These are phyloP conservation scores for Penicillium argentinense DNA, from an alignment of 495 filamentous ascomycete genomes.

Conservation along the genomic window DNA sequence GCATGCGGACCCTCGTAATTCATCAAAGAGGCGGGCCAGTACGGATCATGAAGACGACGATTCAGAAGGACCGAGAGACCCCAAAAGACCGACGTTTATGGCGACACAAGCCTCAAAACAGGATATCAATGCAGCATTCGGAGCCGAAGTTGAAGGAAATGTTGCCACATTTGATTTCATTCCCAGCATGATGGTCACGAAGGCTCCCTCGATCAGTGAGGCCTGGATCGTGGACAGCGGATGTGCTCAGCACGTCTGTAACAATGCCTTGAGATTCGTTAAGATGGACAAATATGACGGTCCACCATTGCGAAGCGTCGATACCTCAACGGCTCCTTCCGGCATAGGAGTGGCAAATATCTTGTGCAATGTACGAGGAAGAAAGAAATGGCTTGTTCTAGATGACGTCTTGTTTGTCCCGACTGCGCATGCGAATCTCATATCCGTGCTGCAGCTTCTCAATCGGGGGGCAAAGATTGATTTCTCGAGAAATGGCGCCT, in stretches of 20 bases:
- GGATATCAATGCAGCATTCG: slow-evolving; percentile 13
- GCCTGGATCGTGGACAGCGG: slow-evolving; percentile 16
- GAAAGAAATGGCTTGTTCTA: slow-evolving; percentile 16
- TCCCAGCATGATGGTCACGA: slow-evolving; percentile 10
- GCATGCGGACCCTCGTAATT: slow-evolving; percentile 6
- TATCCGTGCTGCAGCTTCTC: slow-evolving; percentile 14
- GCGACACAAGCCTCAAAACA: slow-evolving; percentile 6
- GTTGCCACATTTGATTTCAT: slow-evolving; percentile 8
- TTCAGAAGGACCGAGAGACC: not conserved
- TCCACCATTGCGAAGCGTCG: slow-evolving; percentile 7
- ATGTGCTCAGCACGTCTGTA: slow-evolving; percentile 14
- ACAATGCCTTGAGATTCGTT: slow-evolving; percentile 11
- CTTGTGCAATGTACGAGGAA: slow-evolving; percentile 12
- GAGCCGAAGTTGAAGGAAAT: slow-evolving; percentile 11
- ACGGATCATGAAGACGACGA: slow-evolving; percentile 17
- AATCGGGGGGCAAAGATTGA: slow-evolving; percentile 13
- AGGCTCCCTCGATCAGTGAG: slow-evolving; percentile 10
- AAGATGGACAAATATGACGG: slow-evolving; percentile 12
- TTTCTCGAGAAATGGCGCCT: slow-evolving; percentile 4
- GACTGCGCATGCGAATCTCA: slow-evolving; percentile 12
- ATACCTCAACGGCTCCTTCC: slow-evolving; percentile 10
- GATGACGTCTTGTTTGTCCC: slow-evolving; percentile 11
- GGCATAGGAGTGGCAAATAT: slow-evolving; percentile 3
- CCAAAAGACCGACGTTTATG: slow-evolving; percentile 13
- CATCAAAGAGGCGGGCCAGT: slow-evolving; percentile 10